Evolutionary conservation across 2,329 filamentous ascomycete species (phyloP).

Genomic region (Penicillium sp.): DNA sequence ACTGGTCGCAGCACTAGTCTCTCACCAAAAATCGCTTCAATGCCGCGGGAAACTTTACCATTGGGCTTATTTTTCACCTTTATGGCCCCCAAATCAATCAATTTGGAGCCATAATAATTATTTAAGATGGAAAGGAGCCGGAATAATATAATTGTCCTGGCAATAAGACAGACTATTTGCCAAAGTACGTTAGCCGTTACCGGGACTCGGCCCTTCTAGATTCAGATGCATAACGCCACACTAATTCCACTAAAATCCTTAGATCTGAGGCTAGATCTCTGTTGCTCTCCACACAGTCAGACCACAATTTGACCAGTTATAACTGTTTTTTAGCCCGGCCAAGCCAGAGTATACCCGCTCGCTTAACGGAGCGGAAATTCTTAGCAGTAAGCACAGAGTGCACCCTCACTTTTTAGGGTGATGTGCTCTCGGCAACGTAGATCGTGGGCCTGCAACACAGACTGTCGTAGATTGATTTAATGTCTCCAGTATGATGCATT

Average conservation of each 20-base stretch:
- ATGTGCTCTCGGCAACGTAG: conserved; percentile 5
- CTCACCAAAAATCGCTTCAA: neutral
- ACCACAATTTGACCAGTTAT: neutral
- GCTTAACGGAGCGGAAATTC: neutral
- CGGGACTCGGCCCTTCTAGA: conserved; percentile 16
- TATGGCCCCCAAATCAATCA: neutral
- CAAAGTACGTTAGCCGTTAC: neutral
- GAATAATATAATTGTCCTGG: neutral
- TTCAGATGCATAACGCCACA: conserved; percentile 17
- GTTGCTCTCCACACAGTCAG: neutral
- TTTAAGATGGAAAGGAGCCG: neutral
- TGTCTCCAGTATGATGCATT: neutral
- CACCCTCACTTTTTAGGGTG: neutral
- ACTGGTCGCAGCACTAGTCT: neutral
- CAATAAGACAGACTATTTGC: neutral
- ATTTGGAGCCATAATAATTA: neutral
- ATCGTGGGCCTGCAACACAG: conserved; percentile 5
- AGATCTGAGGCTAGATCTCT: conserved; percentile 13
- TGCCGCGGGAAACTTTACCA: neutral
- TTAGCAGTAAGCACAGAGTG: neutral
- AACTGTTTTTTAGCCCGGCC: neutral
- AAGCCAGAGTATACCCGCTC: conserved; percentile 3
- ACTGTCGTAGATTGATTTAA: conserved; percentile 4
- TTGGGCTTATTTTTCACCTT: neutral
- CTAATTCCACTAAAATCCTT: conserved; percentile 5